Base-by-base conservation (phyloP, 129 eudicot species). In the Mikania micrantha region DNA sequence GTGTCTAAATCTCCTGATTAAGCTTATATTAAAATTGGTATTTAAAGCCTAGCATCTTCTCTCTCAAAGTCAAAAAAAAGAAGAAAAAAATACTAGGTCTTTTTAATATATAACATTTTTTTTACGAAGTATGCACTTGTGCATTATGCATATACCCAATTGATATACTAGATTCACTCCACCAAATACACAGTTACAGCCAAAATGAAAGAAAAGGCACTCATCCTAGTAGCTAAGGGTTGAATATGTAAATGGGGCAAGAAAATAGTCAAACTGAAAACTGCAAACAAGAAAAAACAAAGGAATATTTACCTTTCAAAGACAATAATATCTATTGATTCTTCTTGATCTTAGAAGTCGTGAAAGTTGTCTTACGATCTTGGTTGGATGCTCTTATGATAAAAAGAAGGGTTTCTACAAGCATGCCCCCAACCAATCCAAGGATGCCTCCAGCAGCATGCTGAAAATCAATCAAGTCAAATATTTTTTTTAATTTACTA, bases 361-460 rank as follows among this genome's bases (percentile, higher is more conserved):
- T 67, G 45, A 75, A 53, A 17, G 84, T 53, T 11, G 81, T 40
- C 74, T 54, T 80, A 3, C 48, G 75, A 47, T 80, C 87, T 75
- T 73, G 72, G 52, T 67, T 61, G 2, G 92, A 54, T 42, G 88
- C 69, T 74, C 93, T 81, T 60, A 89, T 71, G 25, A 89, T 87
- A 83, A 94, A 93, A 17, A 94, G 88, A 79, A 94, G 78, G 24
- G 99, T 87, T 77, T 94, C 97, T 44, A 89, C 84, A 28, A 94
- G 88, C 95, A 94, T 94, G 52, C 69, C 93, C 61, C 67, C 42
- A 52, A 89, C 96, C 77, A 89, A 87, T 65, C 99, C 99, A 68
- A 87, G 83, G 38, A 94, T 89, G 60, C 97, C 97, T 66, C 98
- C 98, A 5, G 91, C 96, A 81, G 91, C 96, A 77, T 84, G 83